Evolutionary conservation across 2,329 filamentous ascomycete species (phyloP).

Genomic region (Xylariales sp.): DNA sequence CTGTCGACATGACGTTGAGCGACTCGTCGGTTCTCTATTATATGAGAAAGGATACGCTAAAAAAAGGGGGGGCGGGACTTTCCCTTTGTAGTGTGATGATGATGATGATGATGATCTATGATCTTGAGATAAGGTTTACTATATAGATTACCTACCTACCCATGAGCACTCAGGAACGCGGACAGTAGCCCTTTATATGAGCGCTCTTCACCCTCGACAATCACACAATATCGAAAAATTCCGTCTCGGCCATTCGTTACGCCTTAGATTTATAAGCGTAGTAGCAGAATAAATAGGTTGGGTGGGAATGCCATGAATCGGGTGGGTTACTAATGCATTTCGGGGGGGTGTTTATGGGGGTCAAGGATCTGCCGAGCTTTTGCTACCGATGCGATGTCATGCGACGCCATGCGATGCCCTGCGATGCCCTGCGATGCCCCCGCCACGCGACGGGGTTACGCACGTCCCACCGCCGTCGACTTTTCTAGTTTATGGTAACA

Average conservation of each 20-base stretch:
- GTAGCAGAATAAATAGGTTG: not conserved
- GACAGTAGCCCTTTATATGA: slow-evolving; percentile 9
- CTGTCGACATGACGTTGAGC: slow-evolving; percentile 17
- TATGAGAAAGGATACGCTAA: not conserved
- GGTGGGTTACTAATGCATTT: not conserved
- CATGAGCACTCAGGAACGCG: not conserved
- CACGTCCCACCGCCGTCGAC: not conserved
- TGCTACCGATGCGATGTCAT: not conserved
- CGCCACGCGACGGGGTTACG: not conserved
- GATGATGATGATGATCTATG: no score
- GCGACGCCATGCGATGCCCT: not conserved
- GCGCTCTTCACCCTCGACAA: not conserved
- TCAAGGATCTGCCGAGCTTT: not conserved
- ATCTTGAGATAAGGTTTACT: not conserved
- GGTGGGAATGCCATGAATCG: slow-evolving; percentile 4
- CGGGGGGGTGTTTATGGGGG: not conserved
- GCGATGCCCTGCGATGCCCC: not conserved
- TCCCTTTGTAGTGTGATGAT: not conserved
- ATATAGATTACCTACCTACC: not conserved
- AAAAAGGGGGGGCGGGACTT: not conserved
- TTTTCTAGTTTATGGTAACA: not conserved
- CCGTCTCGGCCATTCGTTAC: not conserved
- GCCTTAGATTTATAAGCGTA: slow-evolving; percentile 7
- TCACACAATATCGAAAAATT: not conserved
- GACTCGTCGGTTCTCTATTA: not conserved